Evolutionary conservation across 176 grass and related monocot genomes (phyloP).

Genomic region (Cenchrus fungigraminus): DNA sequence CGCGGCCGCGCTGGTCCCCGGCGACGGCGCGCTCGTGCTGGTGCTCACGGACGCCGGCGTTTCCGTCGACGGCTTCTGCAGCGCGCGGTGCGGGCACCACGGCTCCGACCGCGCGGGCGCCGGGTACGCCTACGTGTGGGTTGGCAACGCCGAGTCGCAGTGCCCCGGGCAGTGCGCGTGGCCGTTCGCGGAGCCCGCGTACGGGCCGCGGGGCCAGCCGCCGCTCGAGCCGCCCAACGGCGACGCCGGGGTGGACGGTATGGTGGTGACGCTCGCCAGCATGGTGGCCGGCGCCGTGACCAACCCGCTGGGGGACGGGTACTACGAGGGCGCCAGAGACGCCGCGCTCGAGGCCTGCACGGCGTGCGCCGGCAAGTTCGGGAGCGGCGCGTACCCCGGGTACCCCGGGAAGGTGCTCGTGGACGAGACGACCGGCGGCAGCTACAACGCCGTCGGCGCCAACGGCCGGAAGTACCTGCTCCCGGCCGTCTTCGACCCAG

Average conservation of each 20-base stretch:
- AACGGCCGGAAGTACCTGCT: conserved; percentile 55
- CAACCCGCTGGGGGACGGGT: conserved; percentile 59
- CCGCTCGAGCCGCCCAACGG: conserved; percentile 50
- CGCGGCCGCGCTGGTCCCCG: conserved; percentile 11
- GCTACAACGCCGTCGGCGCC: conserved; percentile 57
- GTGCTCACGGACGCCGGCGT: conserved; percentile 55
- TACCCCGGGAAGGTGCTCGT: conserved; percentile 52
- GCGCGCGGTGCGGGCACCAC: conserved; percentile 50
- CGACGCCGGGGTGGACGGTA: conserved; percentile 55
- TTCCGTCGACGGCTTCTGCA: conserved; percentile 55
- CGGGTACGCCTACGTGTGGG: conserved; percentile 47
- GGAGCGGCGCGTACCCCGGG: conserved; percentile 51
- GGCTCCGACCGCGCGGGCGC: conserved; percentile 22
- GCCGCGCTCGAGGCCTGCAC: conserved; percentile 59
- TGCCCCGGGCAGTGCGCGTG: conserved; percentile 76
- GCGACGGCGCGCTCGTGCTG: conserved; percentile 26
- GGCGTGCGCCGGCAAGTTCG: conserved; percentile 53
- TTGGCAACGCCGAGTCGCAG: conserved; percentile 47
- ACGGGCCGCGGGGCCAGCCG: conserved; percentile 43
- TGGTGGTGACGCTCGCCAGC: conserved; percentile 58
- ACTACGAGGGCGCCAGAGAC: conserved; percentile 52
- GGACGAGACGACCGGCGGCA: conserved; percentile 42
- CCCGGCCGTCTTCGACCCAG: conserved; percentile 44
- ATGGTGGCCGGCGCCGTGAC: conserved; percentile 54
- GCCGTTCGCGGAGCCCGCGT: conserved; percentile 61